Evolutionary conservation across 805 yeast species (phyloP).

Genomic region (Starmera amethionina): DNA sequence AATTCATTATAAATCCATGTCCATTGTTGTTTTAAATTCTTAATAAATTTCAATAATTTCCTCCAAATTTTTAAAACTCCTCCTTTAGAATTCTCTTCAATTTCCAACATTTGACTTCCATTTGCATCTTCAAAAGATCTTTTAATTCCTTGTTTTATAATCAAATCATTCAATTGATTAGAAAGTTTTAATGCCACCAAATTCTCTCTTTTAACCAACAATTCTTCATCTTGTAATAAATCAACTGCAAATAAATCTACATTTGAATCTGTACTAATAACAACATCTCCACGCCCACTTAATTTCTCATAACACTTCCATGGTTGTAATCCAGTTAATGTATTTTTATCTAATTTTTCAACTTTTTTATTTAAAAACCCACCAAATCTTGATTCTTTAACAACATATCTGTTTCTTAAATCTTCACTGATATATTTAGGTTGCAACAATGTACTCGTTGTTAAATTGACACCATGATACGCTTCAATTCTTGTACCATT

Average conservation of each 20-base stretch:
- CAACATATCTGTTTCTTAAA: constrained; percentile 13
- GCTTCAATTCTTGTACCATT: constrained; percentile 37
- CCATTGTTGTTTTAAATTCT: too few relatives aligned
- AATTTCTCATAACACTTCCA: constrained; percentile 34
- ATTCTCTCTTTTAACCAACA: constrained; percentile 34
- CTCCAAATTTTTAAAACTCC: too few relatives aligned
- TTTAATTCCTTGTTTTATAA: not conserved
- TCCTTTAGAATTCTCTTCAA: too few relatives aligned
- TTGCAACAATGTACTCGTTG: constrained; percentile 24
- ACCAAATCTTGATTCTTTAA: not conserved
- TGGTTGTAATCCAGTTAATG: constrained; percentile 33
- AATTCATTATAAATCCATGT: not conserved
- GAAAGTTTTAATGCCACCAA: constrained; percentile 45
- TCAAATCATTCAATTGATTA: constrained; percentile 5
- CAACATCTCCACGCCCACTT: constrained; percentile 49
- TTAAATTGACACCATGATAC: constrained; percentile 43
- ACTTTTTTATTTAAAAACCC: not conserved
- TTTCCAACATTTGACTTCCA: not conserved
- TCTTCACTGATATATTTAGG: constrained; percentile 30
- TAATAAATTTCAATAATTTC: too few relatives aligned
- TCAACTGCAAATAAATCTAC: constrained; percentile 31
- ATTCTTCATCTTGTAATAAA: constrained; percentile 35
- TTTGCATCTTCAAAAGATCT: not conserved
- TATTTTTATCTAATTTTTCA: constrained; percentile 10
- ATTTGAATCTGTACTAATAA: constrained; percentile 45